A percentile compares a stretch with the other conserved stretches of the same genome.
Evolutionary conservation across 2,329 filamentous ascomycete species (phyloP).

Genomic region (Clarireedia hainanense): DNA sequence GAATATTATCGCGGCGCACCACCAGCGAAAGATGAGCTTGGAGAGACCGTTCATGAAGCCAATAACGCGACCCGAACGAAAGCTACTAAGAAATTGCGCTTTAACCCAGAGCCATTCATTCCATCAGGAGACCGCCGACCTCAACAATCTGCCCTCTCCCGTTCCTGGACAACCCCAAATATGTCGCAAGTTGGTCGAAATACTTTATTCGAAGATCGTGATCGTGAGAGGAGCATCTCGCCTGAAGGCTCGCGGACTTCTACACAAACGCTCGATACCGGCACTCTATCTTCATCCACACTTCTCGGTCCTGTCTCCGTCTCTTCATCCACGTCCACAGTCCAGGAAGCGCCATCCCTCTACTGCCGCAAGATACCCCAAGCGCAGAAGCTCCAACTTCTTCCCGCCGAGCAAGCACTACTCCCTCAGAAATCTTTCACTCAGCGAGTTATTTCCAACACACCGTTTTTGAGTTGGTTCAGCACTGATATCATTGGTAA

Average conservation of each 20-base stretch:
- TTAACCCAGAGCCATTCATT: constrained; percentile 11
- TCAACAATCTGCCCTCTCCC: constrained; percentile 16
- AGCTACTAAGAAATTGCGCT: constrained; percentile 10
- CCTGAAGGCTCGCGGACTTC: constrained; percentile 26
- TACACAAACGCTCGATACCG: constrained; percentile 52
- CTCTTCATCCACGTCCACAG: constrained; percentile 23
- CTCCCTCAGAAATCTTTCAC: constrained; percentile 59
- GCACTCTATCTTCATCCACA: constrained; percentile 36
- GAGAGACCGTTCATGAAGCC: constrained; percentile 1
- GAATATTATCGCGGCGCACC: constrained; percentile 61
- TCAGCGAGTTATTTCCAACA: constrained; percentile 54
- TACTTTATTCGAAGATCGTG: neutral
- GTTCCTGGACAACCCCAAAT: constrained; percentile 23
- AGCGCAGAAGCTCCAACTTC: constrained; percentile 55
- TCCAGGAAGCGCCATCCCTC: constrained; percentile 25
- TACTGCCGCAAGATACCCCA: constrained; percentile 59
- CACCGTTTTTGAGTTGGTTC: constrained; percentile 67
- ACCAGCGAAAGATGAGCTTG: constrained; percentile 52
- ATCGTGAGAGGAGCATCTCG: constrained; percentile 19
- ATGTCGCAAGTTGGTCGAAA: constrained; percentile 25
- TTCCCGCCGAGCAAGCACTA: constrained; percentile 63
- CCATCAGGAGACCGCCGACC: constrained; percentile 10
- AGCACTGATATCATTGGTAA: constrained; percentile 65
- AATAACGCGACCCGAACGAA: constrained; percentile 4
- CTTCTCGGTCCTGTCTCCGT: constrained; percentile 13